Base-by-base conservation (phyloP, 495 filamentous ascomycete genomes). In the Friedmanniomyces simplex region DNA sequence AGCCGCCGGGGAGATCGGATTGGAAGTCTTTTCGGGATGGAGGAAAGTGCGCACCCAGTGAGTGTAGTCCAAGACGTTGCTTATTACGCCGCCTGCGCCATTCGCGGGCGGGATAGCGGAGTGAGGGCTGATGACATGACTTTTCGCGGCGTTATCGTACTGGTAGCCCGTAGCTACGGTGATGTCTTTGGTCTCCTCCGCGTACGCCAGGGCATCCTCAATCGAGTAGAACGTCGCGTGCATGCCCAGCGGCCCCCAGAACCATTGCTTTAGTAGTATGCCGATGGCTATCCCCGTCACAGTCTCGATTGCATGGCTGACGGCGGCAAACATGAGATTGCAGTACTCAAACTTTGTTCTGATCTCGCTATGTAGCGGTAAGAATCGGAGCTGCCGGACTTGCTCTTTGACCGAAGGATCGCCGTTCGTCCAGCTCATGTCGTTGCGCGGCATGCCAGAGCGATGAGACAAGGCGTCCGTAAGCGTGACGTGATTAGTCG, bases 271-370 rank as follows among this genome's bases (percentile, higher is more conserved):
- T 55, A 82, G 55, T 28, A 73, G 59, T 12, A 73, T 63, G 3
- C 74, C 74, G n/a, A 82, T 65, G 68, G 67, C 67, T 30, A 57
- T 20, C 1, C 73, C 72, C 0, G 73, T 75, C 0, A 73, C 32
- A 0, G 73, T 28, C 65, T 80, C 68, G 13, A 81, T 56, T 14
- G 66, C 63, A 58, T 79, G 71, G 42, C 72, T 59, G 1, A 72
- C 68, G 5, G 68, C 68, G 52, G 73, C 70, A 58, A 66, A 83
- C 76, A 80, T 78, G 48, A 74, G 55, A 48, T 82, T 82, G 66
- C 72, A 76, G 57, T 82, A 83, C 39, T 74, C 71, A 41, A 59
- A 80, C 22, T 18, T 62, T 7, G 66, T 69, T 0, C 52, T 10
- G 71, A 67, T 41, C 43, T 30, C 16, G 20, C 7, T 13, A 62